Base-by-base conservation (phyloP, 768 basidiomycete genomes). In the Favolaschia claudopus region DNA sequence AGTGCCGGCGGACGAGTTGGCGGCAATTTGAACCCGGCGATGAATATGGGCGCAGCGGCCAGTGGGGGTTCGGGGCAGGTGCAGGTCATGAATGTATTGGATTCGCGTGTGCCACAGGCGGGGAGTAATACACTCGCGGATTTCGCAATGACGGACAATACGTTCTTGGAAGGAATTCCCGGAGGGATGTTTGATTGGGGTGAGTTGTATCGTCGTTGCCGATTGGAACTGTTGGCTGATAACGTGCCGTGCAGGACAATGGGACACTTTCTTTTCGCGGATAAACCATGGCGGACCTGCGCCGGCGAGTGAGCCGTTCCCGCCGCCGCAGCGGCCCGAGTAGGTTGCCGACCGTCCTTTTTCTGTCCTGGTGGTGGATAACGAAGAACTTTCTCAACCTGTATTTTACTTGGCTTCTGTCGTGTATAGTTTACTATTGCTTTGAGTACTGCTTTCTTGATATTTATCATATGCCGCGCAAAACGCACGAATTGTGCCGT, bases 141-240 rank as follows among this genome's bases (percentile, higher is more conserved):
- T 55, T 82, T 85, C 66, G 85, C 87, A 29, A 79, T 86, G 77
- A 83, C 84, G 19, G 89, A 92, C 69, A 83, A 75, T 58, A 88
- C 84, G 17, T 83, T 90, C 53, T 75, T 94, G 71, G 90, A 92
- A 59, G 91, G 91, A 1, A 85, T 94, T 49, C 92, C 92, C 38
- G 88, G 87, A 4, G 82, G 85, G 19, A 93, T 94, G 91, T 94
- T 92, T 73, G 91, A 93, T 72, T 94, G 91, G 90, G 85, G 91
- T 92, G 66, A 64, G 80, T 77, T 55, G 22, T 38, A 48, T 59
- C 38, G 48, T 47, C 34, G 37, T 44, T 47, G 22, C 48, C n/a
- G n/a, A 50, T 22, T 54, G 28, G 14, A 5, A 13, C 14, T 61
- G 44, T 62, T 62, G 46, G 20, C n/a, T 39, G 22, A 56, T 44